Base-by-base conservation (phyloP, 495 filamentous ascomycete genomes). In the Daldinia childiae region DNA sequence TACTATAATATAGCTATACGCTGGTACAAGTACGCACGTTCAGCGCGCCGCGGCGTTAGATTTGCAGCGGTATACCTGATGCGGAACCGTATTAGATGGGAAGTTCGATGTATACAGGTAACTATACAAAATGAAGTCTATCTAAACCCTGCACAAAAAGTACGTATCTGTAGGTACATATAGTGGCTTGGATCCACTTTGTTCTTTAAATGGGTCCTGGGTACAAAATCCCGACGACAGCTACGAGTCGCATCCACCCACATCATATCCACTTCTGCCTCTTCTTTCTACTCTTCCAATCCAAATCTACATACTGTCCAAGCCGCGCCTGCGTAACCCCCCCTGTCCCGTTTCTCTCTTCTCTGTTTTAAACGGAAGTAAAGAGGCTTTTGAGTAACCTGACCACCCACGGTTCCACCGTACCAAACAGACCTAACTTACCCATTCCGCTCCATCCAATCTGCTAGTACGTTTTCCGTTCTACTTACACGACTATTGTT, bases 161-260 rank as follows among this genome's bases (percentile, higher is more conserved):
- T 41, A 17, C 5, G 43, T 48, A 48, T 19, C 8, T 48, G 11
- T 19, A 52, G 17, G n/a, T n/a, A 17, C 36, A 59, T 12, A 17
- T 30, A 15, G 17, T 15, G 12, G 36, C 2, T 27, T 26, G 8
- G 62, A 58, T 32, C 52, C 43, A 52, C 50, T 36, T 38, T 58
- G 51, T 34, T 66, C 41, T 67, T 50, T 63, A 64, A 34, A 63
- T 62, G 48, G 69, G 65, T 43, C 60, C 60, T 66, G 34, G 61
- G 36, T 62, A 66, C 57, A 69, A 62, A 73, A 66, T 69, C 66
- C 71, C 71, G 71, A 65, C 64, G 70, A 69, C 71, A 57, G 54
- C 63, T 69, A 64, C 66, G 66, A 73, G 66, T 73, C 70, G 66
- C 64, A 69, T 51, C 62, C 58, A 62, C 43, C 43, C 43, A 48